Base-by-base conservation (phyloP, 2,329 filamentous ascomycete species). In the Pseudogymnoascus sp. region DNA sequence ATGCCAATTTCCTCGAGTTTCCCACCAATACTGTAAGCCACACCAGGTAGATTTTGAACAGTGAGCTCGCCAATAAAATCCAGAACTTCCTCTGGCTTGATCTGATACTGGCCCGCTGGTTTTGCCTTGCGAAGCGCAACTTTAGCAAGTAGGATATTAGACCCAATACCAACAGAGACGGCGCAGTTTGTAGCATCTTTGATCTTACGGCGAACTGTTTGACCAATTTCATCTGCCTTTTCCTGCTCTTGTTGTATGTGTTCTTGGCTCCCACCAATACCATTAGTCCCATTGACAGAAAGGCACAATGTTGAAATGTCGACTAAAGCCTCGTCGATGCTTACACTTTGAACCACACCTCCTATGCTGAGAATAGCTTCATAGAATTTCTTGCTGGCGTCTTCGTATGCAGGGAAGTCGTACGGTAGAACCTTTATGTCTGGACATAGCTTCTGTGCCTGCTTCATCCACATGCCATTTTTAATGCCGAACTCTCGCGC, bases 381-480 rank as follows among this genome's bases (percentile, higher is more conserved):
- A 68, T 99, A 99, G 68, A 99, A 99, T 2, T 84, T 80, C 61
- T 84, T 82, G 70, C 94, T 99, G 1, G 92, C 91, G 63, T 92
- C 88, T 77, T 99, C 94, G 67, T 99, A 99, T 0, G 86, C 93
- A 1, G 89, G 87, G 70, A 97, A 99, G 70, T 99, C 92, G 68
- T 99, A 99, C 0, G 92, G 90, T n/a, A 99, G 72, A 1, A 97
- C 86, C 67, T 95, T 92, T 15, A 99, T 78, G 21, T 91, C 84
- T 0, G 93, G 87, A 70, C 92, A 99, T 15, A 94, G 74, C 66
- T 94, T 87, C 63, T 88, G 79, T 0, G 94, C 94, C 35, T 83
- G 81, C 72, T 93, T 95, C 93, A 99, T 97, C 94, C 95, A 99
- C 94, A 97, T 99, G 37, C 95, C 95, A 68, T 99, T 99, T 71